These are phyloP conservation scores for Catharanthus roseus DNA, from an alignment of 257 asterid genomes.

Conservation along the genomic window DNA sequence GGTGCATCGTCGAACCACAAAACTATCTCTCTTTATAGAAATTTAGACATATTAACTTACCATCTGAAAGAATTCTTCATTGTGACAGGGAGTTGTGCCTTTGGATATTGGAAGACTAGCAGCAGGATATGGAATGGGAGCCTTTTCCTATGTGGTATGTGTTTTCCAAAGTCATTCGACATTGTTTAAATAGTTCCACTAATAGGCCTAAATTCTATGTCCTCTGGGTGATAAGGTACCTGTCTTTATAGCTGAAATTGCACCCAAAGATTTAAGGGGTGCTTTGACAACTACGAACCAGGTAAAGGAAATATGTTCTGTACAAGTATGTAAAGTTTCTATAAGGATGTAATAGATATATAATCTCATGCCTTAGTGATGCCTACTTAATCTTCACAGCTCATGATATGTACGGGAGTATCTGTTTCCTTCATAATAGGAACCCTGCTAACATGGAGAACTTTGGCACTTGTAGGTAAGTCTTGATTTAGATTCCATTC, in stretches of 20 bases:
- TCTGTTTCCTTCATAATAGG: constrained; percentile 89
- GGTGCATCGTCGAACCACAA: constrained; percentile 27
- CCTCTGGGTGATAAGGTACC: constrained; percentile 52
- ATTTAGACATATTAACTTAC: not conserved
- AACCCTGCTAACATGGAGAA: constrained; percentile 70
- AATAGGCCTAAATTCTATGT: not conserved
- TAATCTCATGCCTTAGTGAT: constrained; percentile 7
- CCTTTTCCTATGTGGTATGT: constrained; percentile 77
- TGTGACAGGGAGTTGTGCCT: constrained; percentile 38
- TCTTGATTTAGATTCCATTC: not conserved
- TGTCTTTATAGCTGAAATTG: constrained; percentile 82
- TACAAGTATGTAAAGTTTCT: not conserved
- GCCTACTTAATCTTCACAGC: constrained; percentile 36
- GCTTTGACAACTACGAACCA: constrained; percentile 78
- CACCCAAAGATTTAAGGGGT: constrained; percentile 84
- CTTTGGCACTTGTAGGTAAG: constrained; percentile 68
- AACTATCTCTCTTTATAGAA: not conserved
- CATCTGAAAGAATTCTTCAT: constrained; percentile 14
- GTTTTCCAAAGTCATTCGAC: not conserved
- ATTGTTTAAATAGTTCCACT: not conserved
- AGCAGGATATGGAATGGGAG: constrained; percentile 97
- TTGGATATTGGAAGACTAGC: constrained; percentile 84
- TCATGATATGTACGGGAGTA: constrained; percentile 75
- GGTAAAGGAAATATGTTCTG: constrained; percentile 31
- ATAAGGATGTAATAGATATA: not conserved